Percentiles rank a stretch among this genome's conserved stretches.
Conservation (phyloP, 306 rosid genomes). For the Ceratonia siliqua region DNA sequence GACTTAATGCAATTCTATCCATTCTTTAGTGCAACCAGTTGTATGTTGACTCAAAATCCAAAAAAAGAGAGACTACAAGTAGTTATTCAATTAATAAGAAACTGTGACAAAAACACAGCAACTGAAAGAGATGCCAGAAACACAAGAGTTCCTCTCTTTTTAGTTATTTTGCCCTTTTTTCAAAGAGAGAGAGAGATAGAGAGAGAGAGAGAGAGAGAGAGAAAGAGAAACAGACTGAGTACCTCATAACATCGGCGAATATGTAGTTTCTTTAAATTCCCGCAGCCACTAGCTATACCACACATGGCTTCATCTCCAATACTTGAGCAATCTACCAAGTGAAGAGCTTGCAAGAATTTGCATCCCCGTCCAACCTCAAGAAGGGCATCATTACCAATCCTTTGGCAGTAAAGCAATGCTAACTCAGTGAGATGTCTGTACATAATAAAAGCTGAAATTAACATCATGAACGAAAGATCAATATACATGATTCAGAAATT, state of each 20-base stretch:
- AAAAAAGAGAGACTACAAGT: background rate
- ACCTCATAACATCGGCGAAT: constrained; percentile 96
- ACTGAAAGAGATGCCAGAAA: background rate
- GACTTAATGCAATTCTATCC: background rate
- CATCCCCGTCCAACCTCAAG: constrained; percentile 81
- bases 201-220: background rate
- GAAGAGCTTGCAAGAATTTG: constrained; percentile 83
- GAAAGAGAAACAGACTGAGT: constrained; percentile 6
- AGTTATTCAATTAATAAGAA: background rate
- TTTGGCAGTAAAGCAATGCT: constrained; percentile 83
- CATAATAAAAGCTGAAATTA: constrained; percentile 36
- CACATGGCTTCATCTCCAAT: constrained; percentile 91
- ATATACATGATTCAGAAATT: background rate
- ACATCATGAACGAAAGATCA: constrained; percentile 14
- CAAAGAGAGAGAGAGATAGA: background rate
- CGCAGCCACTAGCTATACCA: constrained; percentile 82
- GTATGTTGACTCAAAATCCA: background rate
- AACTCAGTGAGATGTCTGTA: constrained; percentile 78
- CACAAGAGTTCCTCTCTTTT: background rate
- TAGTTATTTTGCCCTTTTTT: background rate
- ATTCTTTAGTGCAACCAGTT: background rate
- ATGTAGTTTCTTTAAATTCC: constrained; percentile 83
- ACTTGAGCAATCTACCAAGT: constrained; percentile 91
- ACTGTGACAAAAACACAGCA: background rate
- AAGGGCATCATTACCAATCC: constrained; percentile 74